phyloP scores from a whole-genome alignment of 768 basidiomycete species.

The Tricholoma saponaceum region DNA sequence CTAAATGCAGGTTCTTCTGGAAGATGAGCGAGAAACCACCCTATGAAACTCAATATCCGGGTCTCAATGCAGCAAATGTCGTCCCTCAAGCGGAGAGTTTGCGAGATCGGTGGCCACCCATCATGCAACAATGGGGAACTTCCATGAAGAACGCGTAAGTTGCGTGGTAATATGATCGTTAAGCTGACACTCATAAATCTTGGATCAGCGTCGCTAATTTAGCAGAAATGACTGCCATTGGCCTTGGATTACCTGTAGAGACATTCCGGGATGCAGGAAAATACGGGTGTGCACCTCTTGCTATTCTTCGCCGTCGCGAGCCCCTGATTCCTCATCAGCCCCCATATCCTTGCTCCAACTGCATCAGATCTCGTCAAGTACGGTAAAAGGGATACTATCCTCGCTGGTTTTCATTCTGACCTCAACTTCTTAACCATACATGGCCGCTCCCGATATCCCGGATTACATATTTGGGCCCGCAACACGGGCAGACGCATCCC shows the following conservation, averaged over 20 bases:
- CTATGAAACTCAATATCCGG: conserved; percentile 75
- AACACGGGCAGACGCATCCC: conserved; percentile 89
- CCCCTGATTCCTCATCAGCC: conserved; percentile 26
- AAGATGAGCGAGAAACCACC: conserved; percentile 74
- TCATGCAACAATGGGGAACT: conserved; percentile 83
- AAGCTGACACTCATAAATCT: conserved; percentile 1
- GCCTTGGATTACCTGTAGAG: conserved; percentile 68
- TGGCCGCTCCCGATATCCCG: conserved; percentile 82
- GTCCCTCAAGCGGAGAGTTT: conserved; percentile 61
- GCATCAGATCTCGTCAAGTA: conserved; percentile 87
- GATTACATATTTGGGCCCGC: conserved; percentile 91
- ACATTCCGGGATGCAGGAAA: conserved; percentile 74
- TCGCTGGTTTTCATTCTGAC: conserved; percentile 93
- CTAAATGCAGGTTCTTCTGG: conserved; percentile 95
- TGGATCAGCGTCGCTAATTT: conserved; percentile 70
- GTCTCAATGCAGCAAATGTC: conserved; percentile 78
- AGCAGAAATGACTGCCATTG: conserved; percentile 85
- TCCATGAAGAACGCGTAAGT: conserved; percentile 87
- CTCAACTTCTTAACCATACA: conserved; percentile 93
- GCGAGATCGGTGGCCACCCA: conserved; percentile 59
- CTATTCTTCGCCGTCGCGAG: background rate
- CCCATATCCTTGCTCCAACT: conserved; percentile 90
- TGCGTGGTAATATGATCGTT: background rate
- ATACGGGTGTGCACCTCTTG: conserved; percentile 61
- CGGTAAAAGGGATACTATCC: conserved; percentile 73